These are phyloP conservation scores for Fusarium nisikadoi DNA, from an alignment of 2,329 filamentous ascomycete species.

Conservation along the genomic window DNA sequence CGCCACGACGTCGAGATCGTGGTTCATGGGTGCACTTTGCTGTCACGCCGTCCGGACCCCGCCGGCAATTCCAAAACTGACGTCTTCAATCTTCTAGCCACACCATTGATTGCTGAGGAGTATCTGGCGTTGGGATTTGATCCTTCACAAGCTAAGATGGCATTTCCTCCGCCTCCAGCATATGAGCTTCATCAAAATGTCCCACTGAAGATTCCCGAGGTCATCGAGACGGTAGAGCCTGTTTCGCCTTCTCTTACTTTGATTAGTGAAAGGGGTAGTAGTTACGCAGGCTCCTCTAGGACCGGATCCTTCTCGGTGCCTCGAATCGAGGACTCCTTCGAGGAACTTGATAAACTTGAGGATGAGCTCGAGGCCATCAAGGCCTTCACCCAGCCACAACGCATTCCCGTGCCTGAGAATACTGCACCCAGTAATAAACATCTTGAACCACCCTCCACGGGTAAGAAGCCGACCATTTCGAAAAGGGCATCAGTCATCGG, in stretches of 20 bases:
- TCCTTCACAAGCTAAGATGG: slow-evolving; percentile 36
- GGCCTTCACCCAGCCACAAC: slow-evolving; percentile 51
- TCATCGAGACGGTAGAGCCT: slow-evolving; percentile 46
- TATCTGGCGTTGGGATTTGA: slow-evolving; percentile 32
- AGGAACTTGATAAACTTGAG: slow-evolving; percentile 70
- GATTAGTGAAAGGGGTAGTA: slow-evolving; percentile 47
- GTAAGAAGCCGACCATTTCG: slow-evolving; percentile 15
- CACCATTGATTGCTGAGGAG: slow-evolving; percentile 50
- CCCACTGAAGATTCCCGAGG: slow-evolving; percentile 46
- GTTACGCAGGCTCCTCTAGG: slow-evolving; percentile 49
- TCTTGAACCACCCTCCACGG: slow-evolving; percentile 32
- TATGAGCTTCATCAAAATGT: slow-evolving; percentile 36
- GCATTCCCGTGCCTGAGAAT: slow-evolving; percentile 46
- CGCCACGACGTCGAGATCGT: slow-evolving; percentile 41
- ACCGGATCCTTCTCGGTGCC: slow-evolving; percentile 51
- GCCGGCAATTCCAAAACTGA: slow-evolving; percentile 46
- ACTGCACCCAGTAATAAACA: slow-evolving; percentile 12
- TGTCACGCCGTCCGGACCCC: slow-evolving; percentile 51
- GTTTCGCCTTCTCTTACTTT: slow-evolving; percentile 49
- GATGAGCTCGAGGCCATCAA: slow-evolving; percentile 68
- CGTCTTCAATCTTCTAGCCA: slow-evolving; percentile 61
- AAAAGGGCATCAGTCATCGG: slow-evolving; percentile 48
- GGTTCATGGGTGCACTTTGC: slow-evolving; percentile 64
- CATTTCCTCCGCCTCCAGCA: slow-evolving; percentile 40
- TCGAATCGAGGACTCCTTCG: slow-evolving; percentile 72